Evolutionary conservation across 805 yeast species (phyloP).

Genomic region (Zygoascus flipseniorum): DNA sequence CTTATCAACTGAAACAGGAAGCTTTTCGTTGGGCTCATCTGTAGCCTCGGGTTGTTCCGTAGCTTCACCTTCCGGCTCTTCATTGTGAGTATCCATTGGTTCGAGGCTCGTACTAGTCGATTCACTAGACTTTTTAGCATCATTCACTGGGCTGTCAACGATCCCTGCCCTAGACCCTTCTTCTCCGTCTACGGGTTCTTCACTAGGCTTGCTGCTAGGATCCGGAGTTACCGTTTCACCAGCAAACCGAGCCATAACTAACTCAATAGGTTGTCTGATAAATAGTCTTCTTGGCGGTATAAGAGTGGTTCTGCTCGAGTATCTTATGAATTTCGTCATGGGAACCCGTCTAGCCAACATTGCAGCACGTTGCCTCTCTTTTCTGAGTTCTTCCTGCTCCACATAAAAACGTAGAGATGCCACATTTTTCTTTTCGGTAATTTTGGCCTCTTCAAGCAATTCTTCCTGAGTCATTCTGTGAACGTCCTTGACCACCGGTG

Average conservation of each 20-base stretch:
- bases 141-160: background rate
- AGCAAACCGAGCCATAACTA: conserved; percentile 1
- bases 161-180: conserved; percentile 19
- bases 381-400: conserved; percentile 77
- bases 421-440: conserved; percentile 72
- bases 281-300: conserved; percentile 44
- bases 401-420: conserved; percentile 66
- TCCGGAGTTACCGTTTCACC: conserved; percentile 7
- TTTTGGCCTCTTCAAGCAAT: conserved; percentile 70
- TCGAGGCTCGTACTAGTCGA: no score
- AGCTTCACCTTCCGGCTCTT: no score
- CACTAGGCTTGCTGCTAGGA: conserved; percentile 6
- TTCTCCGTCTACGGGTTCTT: conserved; percentile 13
- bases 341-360: conserved; percentile 57
- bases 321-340: conserved; percentile 51
- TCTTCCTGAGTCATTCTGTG: conserved; percentile 56
- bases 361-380: conserved; percentile 65
- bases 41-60: background rate
- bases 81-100: no score
- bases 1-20: no score
- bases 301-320: conserved; percentile 37
- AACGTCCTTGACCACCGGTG: conserved; percentile 22
- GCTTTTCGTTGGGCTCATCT: no score
- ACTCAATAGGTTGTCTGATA: conserved; percentile 13
- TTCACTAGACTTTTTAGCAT: no score